A percentile compares a stretch with the other conserved stretches of the same genome.
These are phyloP conservation scores for Clitocybe nebularis DNA, from an alignment of 1,284 basidiomycete species.

Conservation along the genomic window DNA sequence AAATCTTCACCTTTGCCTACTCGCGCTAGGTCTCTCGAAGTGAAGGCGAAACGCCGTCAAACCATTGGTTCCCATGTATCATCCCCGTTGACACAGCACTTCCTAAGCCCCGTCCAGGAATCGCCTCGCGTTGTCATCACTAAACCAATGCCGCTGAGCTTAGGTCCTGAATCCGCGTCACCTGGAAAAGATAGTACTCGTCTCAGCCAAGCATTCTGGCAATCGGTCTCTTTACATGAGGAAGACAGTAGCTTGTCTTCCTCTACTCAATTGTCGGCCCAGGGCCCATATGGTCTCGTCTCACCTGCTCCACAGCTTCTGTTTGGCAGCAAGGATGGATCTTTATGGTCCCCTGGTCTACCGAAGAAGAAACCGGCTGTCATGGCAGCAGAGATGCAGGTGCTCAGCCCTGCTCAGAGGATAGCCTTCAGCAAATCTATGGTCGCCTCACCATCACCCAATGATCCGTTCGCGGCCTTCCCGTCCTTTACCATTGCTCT, in stretches of 20 bases:
- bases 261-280: conserved; percentile 12
- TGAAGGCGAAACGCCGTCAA: conserved; percentile 11
- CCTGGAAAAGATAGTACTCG: conserved; percentile 15
- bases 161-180: conserved; percentile 18
- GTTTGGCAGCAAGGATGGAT: conserved; percentile 32
- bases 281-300: not conserved
- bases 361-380: conserved; percentile 19
- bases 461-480: conserved; percentile 39
- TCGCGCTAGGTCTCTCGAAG: conserved; percentile 16
- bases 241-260: conserved; percentile 17
- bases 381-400: conserved; percentile 10
- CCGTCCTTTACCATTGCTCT: conserved; percentile 37
- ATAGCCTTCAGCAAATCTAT: conserved; percentile 21
- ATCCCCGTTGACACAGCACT: conserved; percentile 26
- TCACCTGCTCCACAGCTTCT: conserved; percentile 23
- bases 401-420: conserved; percentile 27
- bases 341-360: conserved; percentile 32
- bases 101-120: conserved; percentile 26
- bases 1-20: conserved; percentile 2
- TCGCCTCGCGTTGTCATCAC: conserved; percentile 22
- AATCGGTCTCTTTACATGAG: conserved; percentile 30
- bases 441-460: conserved; percentile 36
- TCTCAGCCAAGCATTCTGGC: conserved; percentile 39
- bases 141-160: conserved; percentile 28
- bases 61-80: conserved; percentile 19